Percentiles rank a stretch among this genome's conserved stretches.
Evolutionary conservation across 2,329 filamentous ascomycete species (phyloP).

Genomic region (Metarhizium sp.): DNA sequence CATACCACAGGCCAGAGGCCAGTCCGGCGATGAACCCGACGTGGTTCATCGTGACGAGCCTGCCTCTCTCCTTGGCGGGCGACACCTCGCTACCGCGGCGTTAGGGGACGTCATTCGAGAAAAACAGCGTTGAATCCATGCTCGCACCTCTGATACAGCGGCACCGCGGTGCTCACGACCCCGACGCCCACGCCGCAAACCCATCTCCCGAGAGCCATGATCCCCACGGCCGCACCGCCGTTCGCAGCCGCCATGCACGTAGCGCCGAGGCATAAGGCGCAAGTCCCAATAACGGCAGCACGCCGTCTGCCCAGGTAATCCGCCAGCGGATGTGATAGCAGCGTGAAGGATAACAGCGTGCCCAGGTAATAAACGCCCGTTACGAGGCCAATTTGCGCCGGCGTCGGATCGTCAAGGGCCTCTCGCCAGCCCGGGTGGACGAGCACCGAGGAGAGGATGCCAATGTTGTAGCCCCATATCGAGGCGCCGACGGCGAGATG

Average conservation of each 20-base stretch:
- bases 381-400: constrained; percentile 39
- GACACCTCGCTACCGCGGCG: constrained; percentile 37
- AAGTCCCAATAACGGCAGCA: constrained; percentile 38
- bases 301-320: constrained; percentile 42
- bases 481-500: constrained; percentile 48
- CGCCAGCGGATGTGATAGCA: constrained; percentile 40
- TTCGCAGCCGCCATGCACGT: constrained; percentile 35
- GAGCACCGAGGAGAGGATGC: constrained; percentile 45
- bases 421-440: constrained; percentile 45
- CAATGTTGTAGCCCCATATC: constrained; percentile 51
- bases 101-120: background rate
- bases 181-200: constrained; percentile 44
- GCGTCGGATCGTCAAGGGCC: constrained; percentile 33
- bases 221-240: constrained; percentile 29
- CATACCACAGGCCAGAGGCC: constrained; percentile 44
- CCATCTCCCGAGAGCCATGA: constrained; percentile 42
- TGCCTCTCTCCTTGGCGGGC: constrained; percentile 41
- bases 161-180: constrained; percentile 46
- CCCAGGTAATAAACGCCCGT: constrained; percentile 50
- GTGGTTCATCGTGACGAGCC: constrained; percentile 50
- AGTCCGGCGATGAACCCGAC: constrained; percentile 47
- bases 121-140: too few species aligned
- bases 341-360: constrained; percentile 44
- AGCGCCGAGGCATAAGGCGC: constrained; percentile 37
- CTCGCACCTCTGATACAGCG: constrained; percentile 37